These are phyloP conservation scores for Dendrobium chrysotoxum DNA, from an alignment of 106 monocot species.

Conservation along the genomic window DNA sequence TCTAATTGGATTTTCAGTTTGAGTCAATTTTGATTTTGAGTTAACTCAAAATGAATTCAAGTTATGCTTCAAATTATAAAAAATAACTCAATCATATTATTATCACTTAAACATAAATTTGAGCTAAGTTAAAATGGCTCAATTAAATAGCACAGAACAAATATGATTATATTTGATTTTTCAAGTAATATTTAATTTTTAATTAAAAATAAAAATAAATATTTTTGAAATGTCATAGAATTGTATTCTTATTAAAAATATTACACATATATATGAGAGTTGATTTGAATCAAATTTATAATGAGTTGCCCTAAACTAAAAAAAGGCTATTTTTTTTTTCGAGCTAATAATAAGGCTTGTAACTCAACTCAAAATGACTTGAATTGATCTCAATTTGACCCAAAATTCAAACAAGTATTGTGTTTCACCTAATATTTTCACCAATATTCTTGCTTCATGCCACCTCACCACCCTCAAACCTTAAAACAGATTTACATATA, in stretches of 20 bases:
- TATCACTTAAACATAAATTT: neutral
- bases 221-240: neutral
- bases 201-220: neutral
- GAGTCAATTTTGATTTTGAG: neutral
- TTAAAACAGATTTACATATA: neutral
- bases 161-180: neutral
- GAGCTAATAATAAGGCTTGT: neutral
- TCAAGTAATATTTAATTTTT: neutral
- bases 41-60: neutral
- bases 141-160: neutral
- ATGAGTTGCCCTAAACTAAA: neutral
- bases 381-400: neutral
- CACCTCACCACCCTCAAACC: neutral
- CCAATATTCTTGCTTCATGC: neutral
- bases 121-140: neutral
- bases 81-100: neutral
- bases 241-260: neutral
- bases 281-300: neutral
- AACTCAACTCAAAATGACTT: neutral
- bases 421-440: neutral
- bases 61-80: neutral
- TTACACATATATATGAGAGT: neutral
- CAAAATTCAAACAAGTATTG: neutral
- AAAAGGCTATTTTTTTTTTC: neutral
- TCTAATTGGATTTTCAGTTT: too few relatives aligned